These are phyloP conservation scores for Suhomyces chickasaworum DNA, from an alignment of 1,139 yeast genomes.

Conservation along the genomic window DNA sequence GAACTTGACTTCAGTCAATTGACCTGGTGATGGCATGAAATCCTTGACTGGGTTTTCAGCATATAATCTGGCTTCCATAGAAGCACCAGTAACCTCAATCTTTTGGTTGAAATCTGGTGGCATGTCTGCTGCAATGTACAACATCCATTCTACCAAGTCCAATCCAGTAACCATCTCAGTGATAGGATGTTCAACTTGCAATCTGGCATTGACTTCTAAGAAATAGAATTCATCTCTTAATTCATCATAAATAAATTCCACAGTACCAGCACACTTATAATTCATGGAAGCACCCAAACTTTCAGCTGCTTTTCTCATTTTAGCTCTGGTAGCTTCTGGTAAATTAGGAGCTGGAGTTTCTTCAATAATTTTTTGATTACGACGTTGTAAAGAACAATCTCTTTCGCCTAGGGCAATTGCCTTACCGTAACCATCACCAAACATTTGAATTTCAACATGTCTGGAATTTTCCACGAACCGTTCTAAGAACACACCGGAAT, in stretches of 20 bases:
- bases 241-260: slow-evolving; percentile 90
- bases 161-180: slow-evolving; percentile 94
- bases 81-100: slow-evolving; percentile 72
- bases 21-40: slow-evolving; percentile 96
- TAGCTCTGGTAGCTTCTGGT: slow-evolving; percentile 72
- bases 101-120: slow-evolving; percentile 73
- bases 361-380: slow-evolving; percentile 94
- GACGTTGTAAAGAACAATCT: slow-evolving; percentile 95
- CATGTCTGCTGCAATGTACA: slow-evolving; percentile 82
- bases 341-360: slow-evolving; percentile 97
- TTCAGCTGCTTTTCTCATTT: slow-evolving; percentile 84
- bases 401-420: slow-evolving; percentile 96
- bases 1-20: slow-evolving; percentile 78
- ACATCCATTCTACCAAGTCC: slow-evolving; percentile 97
- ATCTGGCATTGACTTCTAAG: slow-evolving; percentile 92
- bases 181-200: slow-evolving; percentile 97
- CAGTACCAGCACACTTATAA: slow-evolving; percentile 96
- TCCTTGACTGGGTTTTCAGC: slow-evolving; percentile 97
- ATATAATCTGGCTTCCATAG: slow-evolving; percentile 95
- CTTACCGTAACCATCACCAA: slow-evolving; percentile 91
- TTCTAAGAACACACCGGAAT: slow-evolving; percentile 91
- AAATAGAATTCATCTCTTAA: slow-evolving; percentile 86
- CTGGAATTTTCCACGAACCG: slow-evolving; percentile 91
- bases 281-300: slow-evolving; percentile 76
- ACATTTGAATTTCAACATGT: slow-evolving; percentile 94